Evolutionary conservation across 2,329 filamentous ascomycete species (phyloP), one percentile per base, ranked within the genome.

Genomic region (Pseudophaeomoniella oleicola): DNA sequence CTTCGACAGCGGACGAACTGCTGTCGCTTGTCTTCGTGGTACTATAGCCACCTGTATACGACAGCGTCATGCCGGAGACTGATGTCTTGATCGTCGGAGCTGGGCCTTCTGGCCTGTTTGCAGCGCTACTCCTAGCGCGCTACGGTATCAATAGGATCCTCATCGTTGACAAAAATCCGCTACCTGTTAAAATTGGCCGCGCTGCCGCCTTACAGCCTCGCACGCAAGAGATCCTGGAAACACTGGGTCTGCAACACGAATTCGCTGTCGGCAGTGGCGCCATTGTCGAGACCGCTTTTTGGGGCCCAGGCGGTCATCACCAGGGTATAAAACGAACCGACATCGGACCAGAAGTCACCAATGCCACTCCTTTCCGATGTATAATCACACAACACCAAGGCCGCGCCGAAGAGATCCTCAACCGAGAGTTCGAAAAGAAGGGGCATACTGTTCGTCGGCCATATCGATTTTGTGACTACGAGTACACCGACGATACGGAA

Each of bases 171-270:
- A 47, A 55, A 2, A 64, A 62, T 37, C 45, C 60, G 1, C 45
- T 45, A 0, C 54, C 53, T 1, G 42, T 62, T 5, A 56, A 59
- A 42, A 55, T 56, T 1, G 61, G 60, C 9, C 60, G 62, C 37
- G 62, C 62, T 1, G 59, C 62, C 41, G 60, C 59, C 0, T 44
- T 64, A 3, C 59, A 62, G 34, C 58, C 59, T 4, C 53, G 62
- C 4, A 63, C 60, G 1, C 47, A 63, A 3, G 62, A 65, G 40
- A 55, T 62, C 4, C 41, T 65, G 4, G 56, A 61, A 34, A 57
- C 56, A 1, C 51, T 64, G 3, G 61, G 59, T 2, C 42, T 65
- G 2, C 52, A 48, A 0, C 55, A 59, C 19, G 55, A 61, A 37
- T 50, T 64, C 22, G 47, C 60, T 16, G 50, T 46, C 3, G 55